Percentiles rank a stretch among this genome's conserved stretches.
Conservation (phyloP, 2,329 filamentous ascomycete genomes). For the Nemania sp. region DNA sequence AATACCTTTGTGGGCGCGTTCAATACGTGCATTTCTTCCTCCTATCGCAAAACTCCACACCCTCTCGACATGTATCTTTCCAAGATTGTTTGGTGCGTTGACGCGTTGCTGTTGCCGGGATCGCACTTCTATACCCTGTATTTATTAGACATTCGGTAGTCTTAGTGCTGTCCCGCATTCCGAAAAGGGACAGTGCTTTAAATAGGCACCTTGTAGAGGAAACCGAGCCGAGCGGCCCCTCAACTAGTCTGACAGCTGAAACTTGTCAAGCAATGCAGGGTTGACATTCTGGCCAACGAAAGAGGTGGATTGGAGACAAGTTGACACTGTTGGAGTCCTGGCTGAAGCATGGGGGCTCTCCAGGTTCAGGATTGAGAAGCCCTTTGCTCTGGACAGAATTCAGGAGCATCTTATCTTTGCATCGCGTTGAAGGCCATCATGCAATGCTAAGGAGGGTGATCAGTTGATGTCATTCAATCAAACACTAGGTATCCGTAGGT, state of each 20-base stretch:
- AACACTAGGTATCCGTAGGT: slow-evolving; percentile 23
- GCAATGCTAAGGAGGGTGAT: too few species aligned
- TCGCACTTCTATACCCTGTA: too few species aligned
- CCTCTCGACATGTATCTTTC: too few species aligned
- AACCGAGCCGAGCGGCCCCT: slow-evolving; percentile 14
- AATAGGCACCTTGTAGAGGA: slow-evolving; percentile 22
- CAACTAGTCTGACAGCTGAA: slow-evolving; percentile 24
- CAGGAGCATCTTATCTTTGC: too few species aligned
- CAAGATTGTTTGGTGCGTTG: too few species aligned
- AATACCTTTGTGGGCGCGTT: too few species aligned
- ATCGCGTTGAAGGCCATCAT: too few species aligned
- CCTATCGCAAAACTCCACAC: too few species aligned
- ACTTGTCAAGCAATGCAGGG: slow-evolving; percentile 25
- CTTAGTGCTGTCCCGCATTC: slow-evolving; percentile 21
- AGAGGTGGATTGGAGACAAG: background rate
- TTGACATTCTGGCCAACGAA: slow-evolving; percentile 14
- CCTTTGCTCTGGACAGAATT: too few species aligned
- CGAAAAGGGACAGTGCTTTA: slow-evolving; percentile 21
- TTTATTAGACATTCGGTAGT: too few species aligned
- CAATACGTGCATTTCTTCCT: too few species aligned
- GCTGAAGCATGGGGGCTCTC: background rate
- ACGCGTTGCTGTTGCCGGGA: too few species aligned
- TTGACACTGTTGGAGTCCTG: background rate
- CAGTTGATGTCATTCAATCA: slow-evolving; percentile 23
- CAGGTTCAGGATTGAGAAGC: background rate